Evolutionary conservation across 1,284 basidiomycete genomes (phyloP), one percentile per base, ranked within the genome.

Genomic region (Kalmanozyma brasiliensis): DNA sequence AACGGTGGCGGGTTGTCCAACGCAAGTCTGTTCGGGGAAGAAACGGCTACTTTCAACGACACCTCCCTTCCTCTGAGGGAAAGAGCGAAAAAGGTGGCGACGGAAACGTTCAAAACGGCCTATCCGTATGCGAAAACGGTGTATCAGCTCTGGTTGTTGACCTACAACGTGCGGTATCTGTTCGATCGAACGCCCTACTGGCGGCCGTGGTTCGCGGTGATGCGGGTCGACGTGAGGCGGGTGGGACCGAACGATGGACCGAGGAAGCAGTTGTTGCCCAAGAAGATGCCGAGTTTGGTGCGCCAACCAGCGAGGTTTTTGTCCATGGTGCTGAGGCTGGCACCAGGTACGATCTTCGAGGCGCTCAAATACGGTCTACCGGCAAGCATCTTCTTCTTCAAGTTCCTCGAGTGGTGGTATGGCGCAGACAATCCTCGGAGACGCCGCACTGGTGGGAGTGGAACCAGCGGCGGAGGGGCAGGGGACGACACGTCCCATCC

Each of bases 361-460:
- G 68, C 61, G 2, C 85, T 94, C 42, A 89, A 90, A 70, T 85
- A 95, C 41, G 86, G 94, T 14, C 87, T 96, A 10, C 93, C 96
- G 2, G 91, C 91, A 4, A 89, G 93, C 32, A 94, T 99, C 62
- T 96, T 99, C 83, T 90, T 93, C 81, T 87, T 99, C 85, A 97
- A 96, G 83, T 95, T 98, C 83, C 86, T 97, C 29, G 94, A 98
- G 84, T 99, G 96, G 94, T 98, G 96, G 94, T 98, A 98, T 83
- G 95, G 93, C 16, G 92, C 94, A 9, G 88, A 88, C 26, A 97
- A 94, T 3, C 94, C 94, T 1, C 69, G 82, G 11, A 49, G 74
- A 3, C 62, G 46, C 32, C 56, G 37, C 41, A 13, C 26, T 43
- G 41, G 26, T n/a, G 34, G 34, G 8, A 35, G 14, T 35, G 17